Percentiles rank a stretch among this genome's conserved stretches.
Conservation (phyloP, 2,329 filamentous ascomycete genomes). For the Emergomyces orientalis region DNA sequence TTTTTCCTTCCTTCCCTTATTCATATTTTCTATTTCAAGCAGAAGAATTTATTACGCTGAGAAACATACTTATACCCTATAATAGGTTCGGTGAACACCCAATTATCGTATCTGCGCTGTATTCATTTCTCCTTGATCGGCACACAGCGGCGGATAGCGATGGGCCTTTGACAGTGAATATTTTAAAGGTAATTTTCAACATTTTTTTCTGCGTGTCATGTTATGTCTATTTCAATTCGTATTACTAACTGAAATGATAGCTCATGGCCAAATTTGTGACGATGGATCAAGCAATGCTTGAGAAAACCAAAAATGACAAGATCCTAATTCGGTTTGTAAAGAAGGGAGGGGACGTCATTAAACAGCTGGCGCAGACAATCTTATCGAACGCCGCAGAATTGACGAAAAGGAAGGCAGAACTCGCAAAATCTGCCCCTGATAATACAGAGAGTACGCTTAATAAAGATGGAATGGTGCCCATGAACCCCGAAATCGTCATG, state of each 20-base stretch:
- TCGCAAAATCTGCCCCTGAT: constrained; percentile 24
- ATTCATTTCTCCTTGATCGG: constrained; percentile 42
- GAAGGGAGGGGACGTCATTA: constrained; percentile 48
- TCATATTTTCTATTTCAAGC: not conserved
- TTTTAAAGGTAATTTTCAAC: constrained; percentile 35
- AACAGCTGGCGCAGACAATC: constrained; percentile 47
- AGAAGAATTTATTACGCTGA: not conserved
- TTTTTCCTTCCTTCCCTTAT: not conserved
- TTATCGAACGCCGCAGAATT: constrained; percentile 40
- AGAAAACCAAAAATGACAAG: constrained; percentile 52
- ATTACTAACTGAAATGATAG: constrained; percentile 28
- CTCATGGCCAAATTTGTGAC: constrained; percentile 48
- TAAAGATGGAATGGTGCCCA: not conserved
- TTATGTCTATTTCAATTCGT: not conserved
- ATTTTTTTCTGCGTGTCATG: not conserved
- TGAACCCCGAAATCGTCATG: constrained; percentile 10
- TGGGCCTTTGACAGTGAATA: constrained; percentile 35
- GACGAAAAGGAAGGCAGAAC: constrained; percentile 37
- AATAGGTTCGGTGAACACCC: constrained; percentile 42
- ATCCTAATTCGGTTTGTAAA: constrained; percentile 49
- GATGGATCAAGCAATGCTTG: constrained; percentile 48
- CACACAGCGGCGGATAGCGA: constrained; percentile 41
- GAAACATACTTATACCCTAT: constrained; percentile 24
- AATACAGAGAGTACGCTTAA: constrained; percentile 9
- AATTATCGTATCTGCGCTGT: constrained; percentile 38